These are phyloP conservation scores for Carex parvula DNA, from an alignment of 176 grass and related monocot species.

Conservation along the genomic window DNA sequence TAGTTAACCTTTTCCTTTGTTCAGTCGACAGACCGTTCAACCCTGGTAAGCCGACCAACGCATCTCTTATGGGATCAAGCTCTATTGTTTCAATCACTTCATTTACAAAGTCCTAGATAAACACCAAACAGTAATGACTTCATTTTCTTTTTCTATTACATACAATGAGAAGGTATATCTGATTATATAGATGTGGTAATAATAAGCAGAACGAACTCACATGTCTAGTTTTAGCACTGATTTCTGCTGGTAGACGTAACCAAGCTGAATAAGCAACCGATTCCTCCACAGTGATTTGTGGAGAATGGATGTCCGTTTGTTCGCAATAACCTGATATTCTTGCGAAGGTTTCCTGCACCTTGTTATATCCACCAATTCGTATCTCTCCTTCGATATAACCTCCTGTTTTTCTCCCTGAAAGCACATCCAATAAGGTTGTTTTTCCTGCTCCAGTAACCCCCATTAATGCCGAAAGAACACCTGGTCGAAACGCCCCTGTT, in stretches of 20 bases:
- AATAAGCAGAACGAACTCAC: slow-evolving; percentile 32
- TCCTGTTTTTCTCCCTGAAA: slow-evolving; percentile 67
- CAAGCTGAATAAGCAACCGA: slow-evolving; percentile 71
- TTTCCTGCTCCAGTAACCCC: slow-evolving; percentile 76
- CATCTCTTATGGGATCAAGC: slow-evolving; percentile 58
- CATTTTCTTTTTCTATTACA: slow-evolving; percentile 4
- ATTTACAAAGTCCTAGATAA: slow-evolving; percentile 57
- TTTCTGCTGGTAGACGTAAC: slow-evolving; percentile 58
- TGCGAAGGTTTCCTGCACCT: slow-evolving; percentile 60
- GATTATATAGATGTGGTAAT: neutral
- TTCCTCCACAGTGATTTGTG: slow-evolving; percentile 63
- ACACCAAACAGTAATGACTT: neutral
- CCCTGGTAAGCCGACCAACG: slow-evolving; percentile 55
- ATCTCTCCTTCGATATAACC: slow-evolving; percentile 63
- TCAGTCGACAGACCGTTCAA: slow-evolving; percentile 58
- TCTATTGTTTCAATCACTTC: slow-evolving; percentile 81
- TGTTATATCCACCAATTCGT: slow-evolving; percentile 70
- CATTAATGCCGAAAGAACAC: slow-evolving; percentile 65
- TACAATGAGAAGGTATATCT: neutral
- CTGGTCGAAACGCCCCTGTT: slow-evolving; percentile 55
- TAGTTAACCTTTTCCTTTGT: slow-evolving; percentile 63
- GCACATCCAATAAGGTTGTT: slow-evolving; percentile 79
- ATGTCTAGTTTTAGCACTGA: slow-evolving; percentile 47
- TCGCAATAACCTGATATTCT: slow-evolving; percentile 84
- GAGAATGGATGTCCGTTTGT: slow-evolving; percentile 67